A percentile compares a stretch with the other conserved stretches of the same genome.
These are phyloP conservation scores for Vairimorpha necatrix DNA, from an alignment of 371 early-diverging fungal genomes.

Conservation along the genomic window DNA sequence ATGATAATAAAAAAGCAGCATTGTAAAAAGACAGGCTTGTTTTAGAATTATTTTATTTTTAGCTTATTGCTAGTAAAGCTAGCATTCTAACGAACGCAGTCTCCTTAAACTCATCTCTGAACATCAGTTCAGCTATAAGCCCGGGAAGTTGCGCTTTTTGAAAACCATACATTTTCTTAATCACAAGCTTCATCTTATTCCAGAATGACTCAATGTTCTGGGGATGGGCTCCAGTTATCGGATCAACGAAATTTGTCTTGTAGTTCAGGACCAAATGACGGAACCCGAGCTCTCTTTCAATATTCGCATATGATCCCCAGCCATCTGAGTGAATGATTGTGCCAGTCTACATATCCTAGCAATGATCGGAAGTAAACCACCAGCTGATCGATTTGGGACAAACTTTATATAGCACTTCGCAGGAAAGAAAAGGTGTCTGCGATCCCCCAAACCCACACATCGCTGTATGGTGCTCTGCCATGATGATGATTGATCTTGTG, in stretches of 20 bases:
- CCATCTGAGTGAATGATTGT: neutral
- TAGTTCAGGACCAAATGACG: neutral
- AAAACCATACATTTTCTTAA: neutral
- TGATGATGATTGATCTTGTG: neutral
- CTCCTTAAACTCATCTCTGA: too few relatives aligned
- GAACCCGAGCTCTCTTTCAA: neutral
- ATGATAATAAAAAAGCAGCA: too few relatives aligned
- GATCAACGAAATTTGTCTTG: neutral
- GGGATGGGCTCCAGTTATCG: neutral
- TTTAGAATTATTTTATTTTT: too few relatives aligned
- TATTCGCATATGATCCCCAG: neutral
- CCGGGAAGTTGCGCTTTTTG: neutral
- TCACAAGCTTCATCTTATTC: neutral
- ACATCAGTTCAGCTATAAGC: neutral
- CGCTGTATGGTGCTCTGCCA: neutral
- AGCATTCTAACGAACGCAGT: too few relatives aligned
- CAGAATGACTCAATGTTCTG: neutral
- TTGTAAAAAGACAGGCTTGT: too few relatives aligned
- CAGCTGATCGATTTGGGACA: neutral
- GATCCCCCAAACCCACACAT: neutral
- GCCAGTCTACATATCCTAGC: neutral
- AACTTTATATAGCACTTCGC: neutral
- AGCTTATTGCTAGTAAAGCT: too few relatives aligned
- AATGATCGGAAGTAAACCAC: neutral
- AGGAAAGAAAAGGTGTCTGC: neutral